Evolutionary conservation across 495 filamentous ascomycete genomes (phyloP).

Genomic region (Penicillium cosmopolitanum): DNA sequence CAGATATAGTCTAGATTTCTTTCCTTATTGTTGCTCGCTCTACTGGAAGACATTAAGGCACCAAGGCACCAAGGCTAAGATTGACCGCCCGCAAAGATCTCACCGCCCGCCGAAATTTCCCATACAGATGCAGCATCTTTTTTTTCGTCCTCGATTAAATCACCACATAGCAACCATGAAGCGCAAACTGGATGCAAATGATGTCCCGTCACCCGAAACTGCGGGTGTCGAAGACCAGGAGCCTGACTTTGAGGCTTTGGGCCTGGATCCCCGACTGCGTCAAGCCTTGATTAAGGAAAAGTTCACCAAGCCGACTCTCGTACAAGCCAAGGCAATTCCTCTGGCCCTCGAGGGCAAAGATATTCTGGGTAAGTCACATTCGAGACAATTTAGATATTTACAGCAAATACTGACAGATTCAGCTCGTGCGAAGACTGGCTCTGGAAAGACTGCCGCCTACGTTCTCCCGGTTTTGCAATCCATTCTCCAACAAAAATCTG

Average conservation of each 20-base stretch:
- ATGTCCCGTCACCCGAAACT: conserved; percentile 53
- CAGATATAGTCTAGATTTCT: too few species aligned
- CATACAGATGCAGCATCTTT: conserved; percentile 26
- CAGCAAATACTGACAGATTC: conserved; percentile 26
- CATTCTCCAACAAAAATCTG: conserved; percentile 76
- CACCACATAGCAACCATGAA: conserved; percentile 52
- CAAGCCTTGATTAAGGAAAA: conserved; percentile 83
- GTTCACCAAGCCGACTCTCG: conserved; percentile 80
- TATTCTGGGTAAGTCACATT: conserved; percentile 65
- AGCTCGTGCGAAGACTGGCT: conserved; percentile 89
- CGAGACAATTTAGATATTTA: background rate
- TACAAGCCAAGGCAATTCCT: conserved; percentile 87
- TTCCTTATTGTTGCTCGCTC: background rate
- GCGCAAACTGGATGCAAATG: conserved; percentile 64
- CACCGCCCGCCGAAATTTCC: conserved; percentile 50
- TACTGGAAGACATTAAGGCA: background rate
- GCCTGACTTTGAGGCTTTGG: conserved; percentile 54
- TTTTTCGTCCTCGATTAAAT: conserved; percentile 11
- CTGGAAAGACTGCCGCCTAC: conserved; percentile 97
- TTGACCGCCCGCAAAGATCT: conserved; percentile 37
- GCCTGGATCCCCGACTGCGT: conserved; percentile 81
- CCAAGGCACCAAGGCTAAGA: background rate
- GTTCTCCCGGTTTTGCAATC: conserved; percentile 84
- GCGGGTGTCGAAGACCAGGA: conserved; percentile 32
- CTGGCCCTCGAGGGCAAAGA: conserved; percentile 88